Conservation (phyloP, 495 filamentous ascomycete genomes). For the Penicillium daleae region DNA sequence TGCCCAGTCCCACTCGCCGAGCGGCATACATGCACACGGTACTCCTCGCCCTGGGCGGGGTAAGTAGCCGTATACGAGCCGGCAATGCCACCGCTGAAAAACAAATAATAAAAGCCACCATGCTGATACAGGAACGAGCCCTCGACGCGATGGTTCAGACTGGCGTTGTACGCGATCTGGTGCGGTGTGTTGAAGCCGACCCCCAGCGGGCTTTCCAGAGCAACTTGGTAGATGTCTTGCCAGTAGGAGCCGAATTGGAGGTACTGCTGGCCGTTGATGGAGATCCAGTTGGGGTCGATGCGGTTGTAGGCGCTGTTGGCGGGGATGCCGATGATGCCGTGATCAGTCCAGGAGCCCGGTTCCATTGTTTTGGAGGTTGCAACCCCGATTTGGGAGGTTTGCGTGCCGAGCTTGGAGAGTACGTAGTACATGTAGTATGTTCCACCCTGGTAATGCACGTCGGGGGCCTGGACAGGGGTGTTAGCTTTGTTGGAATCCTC, state of each 20-base stretch:
- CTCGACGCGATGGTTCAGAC: slow-evolving; percentile 59
- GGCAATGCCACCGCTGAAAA: slow-evolving; percentile 66
- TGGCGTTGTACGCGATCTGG: slow-evolving; percentile 60
- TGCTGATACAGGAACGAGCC: slow-evolving; percentile 60
- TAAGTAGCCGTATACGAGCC: slow-evolving; percentile 55
- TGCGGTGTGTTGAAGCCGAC: slow-evolving; percentile 37
- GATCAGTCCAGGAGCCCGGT: slow-evolving; percentile 60
- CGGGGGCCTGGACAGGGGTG: slow-evolving; percentile 59
- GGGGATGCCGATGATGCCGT: slow-evolving; percentile 53
- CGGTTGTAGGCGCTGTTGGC: slow-evolving; percentile 63
- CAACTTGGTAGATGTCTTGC: slow-evolving; percentile 66
- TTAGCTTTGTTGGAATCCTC: neutral
- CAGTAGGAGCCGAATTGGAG: slow-evolving; percentile 75
- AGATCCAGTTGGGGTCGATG: slow-evolving; percentile 70
- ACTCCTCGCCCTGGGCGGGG: slow-evolving; percentile 64
- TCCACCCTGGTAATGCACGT: slow-evolving; percentile 57
- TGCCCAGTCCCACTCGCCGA: slow-evolving; percentile 53
- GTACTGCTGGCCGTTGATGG: slow-evolving; percentile 47
- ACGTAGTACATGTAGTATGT: slow-evolving; percentile 76
- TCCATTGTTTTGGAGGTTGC: slow-evolving; percentile 67
- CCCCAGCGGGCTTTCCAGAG: slow-evolving; percentile 51
- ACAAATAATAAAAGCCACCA: slow-evolving; percentile 65
- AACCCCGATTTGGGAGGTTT: slow-evolving; percentile 66
- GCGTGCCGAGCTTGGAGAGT: slow-evolving; percentile 65
- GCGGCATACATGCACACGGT: slow-evolving; percentile 67